phyloP scores from a whole-genome alignment of 352 stramenopile species.

The Pythium phragmiticola region DNA sequence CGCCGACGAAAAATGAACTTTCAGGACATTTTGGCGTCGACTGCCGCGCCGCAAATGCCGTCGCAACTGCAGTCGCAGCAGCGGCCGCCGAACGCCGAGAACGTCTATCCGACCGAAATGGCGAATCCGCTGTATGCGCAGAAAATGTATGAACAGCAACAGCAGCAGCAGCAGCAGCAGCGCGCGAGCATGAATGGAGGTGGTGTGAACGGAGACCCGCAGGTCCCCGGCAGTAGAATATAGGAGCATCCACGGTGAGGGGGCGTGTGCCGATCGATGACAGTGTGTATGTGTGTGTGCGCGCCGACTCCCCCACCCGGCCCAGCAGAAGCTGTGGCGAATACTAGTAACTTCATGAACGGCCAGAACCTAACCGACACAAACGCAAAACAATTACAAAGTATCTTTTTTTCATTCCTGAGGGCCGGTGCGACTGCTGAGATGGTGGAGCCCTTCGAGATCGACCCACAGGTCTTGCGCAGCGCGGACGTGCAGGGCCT shows the following conservation, averaged over 20 bases:
- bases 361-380: no score
- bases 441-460: constrained; percentile 48
- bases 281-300: neutral
- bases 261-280: neutral
- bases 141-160: constrained; percentile 32
- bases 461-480: constrained; percentile 45
- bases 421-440: neutral
- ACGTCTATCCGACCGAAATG: constrained; percentile 46
- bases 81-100: constrained; percentile 41
- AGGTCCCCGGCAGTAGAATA: constrained; percentile 14
- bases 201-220: neutral
- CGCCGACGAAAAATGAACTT: constrained; percentile 87
- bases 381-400: no score
- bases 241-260: constrained; percentile 1
- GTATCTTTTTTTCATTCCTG: no score
- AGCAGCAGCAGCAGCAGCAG: constrained; percentile 23
- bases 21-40: constrained; percentile 81
- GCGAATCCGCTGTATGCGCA: constrained; percentile 20
- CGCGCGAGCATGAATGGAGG: neutral
- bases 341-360: no score
- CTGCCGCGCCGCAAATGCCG: constrained; percentile 15
- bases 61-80: constrained; percentile 8
- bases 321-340: no score
- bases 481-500: constrained; percentile 31
- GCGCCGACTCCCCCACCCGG: neutral